A percentile compares a stretch with the other conserved stretches of the same genome.
These are phyloP conservation scores for Cardiospermum halicacabum DNA, from an alignment of 345 rosid genomes.

Conservation along the genomic window DNA sequence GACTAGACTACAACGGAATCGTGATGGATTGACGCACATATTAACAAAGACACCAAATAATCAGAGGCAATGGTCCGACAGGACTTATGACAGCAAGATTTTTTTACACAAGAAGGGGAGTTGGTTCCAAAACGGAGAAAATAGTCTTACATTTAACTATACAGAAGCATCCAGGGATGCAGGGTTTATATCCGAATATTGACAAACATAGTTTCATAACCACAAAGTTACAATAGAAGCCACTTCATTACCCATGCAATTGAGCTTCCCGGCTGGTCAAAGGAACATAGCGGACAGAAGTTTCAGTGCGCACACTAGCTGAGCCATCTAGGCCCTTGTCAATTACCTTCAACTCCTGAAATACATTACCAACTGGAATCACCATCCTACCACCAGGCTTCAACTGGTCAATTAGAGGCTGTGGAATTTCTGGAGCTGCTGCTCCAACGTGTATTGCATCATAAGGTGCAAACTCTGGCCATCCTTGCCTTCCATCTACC, in stretches of 20 bases:
- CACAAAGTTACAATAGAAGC: neutral
- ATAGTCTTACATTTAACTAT: neutral
- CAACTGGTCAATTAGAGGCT: conserved; percentile 80
- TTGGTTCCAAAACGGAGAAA: neutral
- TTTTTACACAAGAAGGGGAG: neutral
- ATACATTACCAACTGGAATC: conserved; percentile 81
- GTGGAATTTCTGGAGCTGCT: conserved; percentile 86
- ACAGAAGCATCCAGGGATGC: neutral
- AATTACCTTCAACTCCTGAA: conserved; percentile 77
- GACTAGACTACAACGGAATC: conserved; percentile 65
- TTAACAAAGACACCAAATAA: no score
- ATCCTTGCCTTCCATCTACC: conserved; percentile 90
- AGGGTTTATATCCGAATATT: neutral
- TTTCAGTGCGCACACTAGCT: conserved; percentile 46
- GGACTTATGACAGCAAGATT: no score
- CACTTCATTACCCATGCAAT: conserved; percentile 32
- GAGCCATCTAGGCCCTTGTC: conserved; percentile 84
- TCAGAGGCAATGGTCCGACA: neutral
- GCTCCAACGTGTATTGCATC: conserved; percentile 99
- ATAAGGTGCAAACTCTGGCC: conserved; percentile 80
- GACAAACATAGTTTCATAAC: neutral
- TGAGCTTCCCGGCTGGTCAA: conserved; percentile 86
- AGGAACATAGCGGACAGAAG: conserved; percentile 89
- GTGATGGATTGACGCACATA: no score
- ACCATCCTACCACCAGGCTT: conserved; percentile 99